Percentiles rank a stretch among this genome's conserved stretches.
phyloP scores from a whole-genome alignment of 192 early-diverging fungal genomes.

The Coemansia brasiliensis region DNA sequence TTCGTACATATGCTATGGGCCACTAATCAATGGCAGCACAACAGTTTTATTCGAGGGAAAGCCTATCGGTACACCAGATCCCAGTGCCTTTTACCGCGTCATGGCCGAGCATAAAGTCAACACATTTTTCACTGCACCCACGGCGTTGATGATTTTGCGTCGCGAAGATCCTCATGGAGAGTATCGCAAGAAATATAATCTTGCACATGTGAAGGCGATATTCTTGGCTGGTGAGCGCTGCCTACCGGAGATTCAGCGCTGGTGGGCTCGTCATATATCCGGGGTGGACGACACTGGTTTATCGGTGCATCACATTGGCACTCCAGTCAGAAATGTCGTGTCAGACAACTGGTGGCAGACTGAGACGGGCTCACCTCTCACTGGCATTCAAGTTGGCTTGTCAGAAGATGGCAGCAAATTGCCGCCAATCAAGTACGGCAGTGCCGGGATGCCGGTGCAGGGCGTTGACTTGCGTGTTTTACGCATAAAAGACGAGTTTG shows the following conservation, averaged over 20 bases:
- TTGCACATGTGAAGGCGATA: constrained; percentile 62
- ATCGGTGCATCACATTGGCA: background rate
- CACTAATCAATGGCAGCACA: constrained; percentile 71
- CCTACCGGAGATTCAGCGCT: constrained; percentile 73
- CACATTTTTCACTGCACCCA: constrained; percentile 80
- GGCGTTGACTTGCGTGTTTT: constrained; percentile 73
- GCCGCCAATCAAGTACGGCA: constrained; percentile 61
- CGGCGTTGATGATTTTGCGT: constrained; percentile 73
- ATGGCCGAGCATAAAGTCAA: constrained; percentile 74
- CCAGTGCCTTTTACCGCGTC: constrained; percentile 76
- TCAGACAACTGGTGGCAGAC: constrained; percentile 92
- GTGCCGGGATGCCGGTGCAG: constrained; percentile 78
- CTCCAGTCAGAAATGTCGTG: constrained; percentile 43
- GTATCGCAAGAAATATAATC: constrained; percentile 59
- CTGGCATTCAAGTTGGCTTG: constrained; percentile 65
- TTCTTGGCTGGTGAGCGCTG: constrained; percentile 84
- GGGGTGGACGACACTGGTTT: constrained; percentile 28
- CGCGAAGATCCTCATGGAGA: constrained; percentile 72
- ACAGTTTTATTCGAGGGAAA: constrained; percentile 89
- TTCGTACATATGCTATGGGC: constrained; percentile 79
- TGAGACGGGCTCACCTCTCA: constrained; percentile 82
- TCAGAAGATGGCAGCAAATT: constrained; percentile 25
- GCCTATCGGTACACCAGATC: constrained; percentile 77
- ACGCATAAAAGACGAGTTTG: constrained; percentile 56
- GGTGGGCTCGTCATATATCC: constrained; percentile 34